phyloP scores from a whole-genome alignment of 768 basidiomycete genomes.

The Xerocomellus intermedius region DNA sequence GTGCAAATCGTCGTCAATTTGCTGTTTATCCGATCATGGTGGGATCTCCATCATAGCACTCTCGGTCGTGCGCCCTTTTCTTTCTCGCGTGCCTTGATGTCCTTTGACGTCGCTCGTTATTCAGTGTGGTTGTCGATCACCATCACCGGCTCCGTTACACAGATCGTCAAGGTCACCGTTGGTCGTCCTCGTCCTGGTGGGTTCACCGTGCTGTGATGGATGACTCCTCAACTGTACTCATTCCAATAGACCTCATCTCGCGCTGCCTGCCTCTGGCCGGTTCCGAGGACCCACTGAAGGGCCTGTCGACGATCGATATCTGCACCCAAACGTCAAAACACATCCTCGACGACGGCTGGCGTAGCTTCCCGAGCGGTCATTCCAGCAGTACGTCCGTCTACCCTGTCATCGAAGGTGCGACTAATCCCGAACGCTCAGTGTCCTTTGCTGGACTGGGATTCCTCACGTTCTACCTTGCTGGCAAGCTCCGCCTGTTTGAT shows the following conservation, averaged over 20 bases:
- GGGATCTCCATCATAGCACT: conserved; percentile 81
- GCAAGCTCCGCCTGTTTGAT: conserved; percentile 90
- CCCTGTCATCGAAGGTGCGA: not conserved
- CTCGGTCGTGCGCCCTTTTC: conserved; percentile 25
- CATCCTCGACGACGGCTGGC: conserved; percentile 77
- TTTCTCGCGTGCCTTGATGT: too few relatives aligned
- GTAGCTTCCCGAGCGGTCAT: conserved; percentile 91
- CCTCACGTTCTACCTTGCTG: conserved; percentile 82
- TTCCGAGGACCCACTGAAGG: conserved; percentile 63
- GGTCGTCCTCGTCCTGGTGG: conserved; percentile 86
- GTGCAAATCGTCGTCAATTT: conserved; percentile 67
- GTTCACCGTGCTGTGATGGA: not conserved
- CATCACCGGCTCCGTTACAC: conserved; percentile 76
- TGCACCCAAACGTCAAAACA: conserved; percentile 68
- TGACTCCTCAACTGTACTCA: not conserved
- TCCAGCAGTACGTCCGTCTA: conserved; percentile 61
- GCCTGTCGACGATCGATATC: conserved; percentile 65
- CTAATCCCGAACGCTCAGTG: conserved; percentile 42
- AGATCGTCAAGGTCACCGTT: conserved; percentile 79
- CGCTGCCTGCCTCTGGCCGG: conserved; percentile 65
- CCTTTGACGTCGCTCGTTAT: not conserved
- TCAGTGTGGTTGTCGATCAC: conserved; percentile 69
- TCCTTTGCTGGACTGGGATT: conserved; percentile 93
- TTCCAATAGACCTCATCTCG: conserved; percentile 24
- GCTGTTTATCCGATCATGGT: conserved; percentile 73